These are phyloP conservation scores for Tulasnella calospora DNA, from an alignment of 768 basidiomycete genomes.

Conservation along the genomic window DNA sequence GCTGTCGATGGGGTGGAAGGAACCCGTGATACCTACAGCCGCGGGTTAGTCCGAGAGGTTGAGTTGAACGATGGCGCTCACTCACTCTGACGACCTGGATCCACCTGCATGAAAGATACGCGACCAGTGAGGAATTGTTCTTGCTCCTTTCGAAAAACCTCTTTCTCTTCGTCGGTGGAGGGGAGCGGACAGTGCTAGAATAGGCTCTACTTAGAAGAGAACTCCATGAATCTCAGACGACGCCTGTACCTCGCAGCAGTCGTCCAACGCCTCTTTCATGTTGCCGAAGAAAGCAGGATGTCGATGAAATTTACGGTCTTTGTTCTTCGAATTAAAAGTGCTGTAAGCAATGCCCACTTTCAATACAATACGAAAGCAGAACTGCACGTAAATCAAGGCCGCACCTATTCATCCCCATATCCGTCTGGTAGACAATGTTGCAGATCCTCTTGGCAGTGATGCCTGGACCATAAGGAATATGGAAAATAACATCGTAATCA, in stretches of 20 bases:
- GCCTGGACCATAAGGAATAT: slow-evolving; percentile 59
- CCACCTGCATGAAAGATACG: slow-evolving; percentile 41
- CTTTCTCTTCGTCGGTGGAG: slow-evolving; percentile 51
- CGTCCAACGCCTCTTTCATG: slow-evolving; percentile 53
- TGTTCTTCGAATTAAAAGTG: slow-evolving; percentile 61
- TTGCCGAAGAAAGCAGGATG: slow-evolving; percentile 62
- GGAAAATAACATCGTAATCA: slow-evolving; percentile 53
- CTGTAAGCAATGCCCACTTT: slow-evolving; percentile 35
- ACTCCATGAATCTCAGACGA: not conserved
- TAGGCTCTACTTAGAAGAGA: not conserved
- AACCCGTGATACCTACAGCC: slow-evolving; percentile 58
- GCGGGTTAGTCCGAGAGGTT: slow-evolving; percentile 57
- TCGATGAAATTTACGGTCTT: slow-evolving; percentile 53
- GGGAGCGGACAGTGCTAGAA: slow-evolving; percentile 52
- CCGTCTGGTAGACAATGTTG: slow-evolving; percentile 55
- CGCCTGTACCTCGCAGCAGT: slow-evolving; percentile 54
- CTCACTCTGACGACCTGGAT: not conserved
- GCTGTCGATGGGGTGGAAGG: slow-evolving; percentile 62
- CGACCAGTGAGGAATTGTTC: slow-evolving; percentile 51
- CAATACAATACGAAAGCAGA: not conserved
- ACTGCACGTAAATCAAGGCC: not conserved
- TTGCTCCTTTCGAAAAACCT: slow-evolving; percentile 51
- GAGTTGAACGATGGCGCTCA: not conserved
- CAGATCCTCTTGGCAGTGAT: slow-evolving; percentile 55
- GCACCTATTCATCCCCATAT: slow-evolving; percentile 31